These are phyloP conservation scores for Penicillium taxi DNA, from an alignment of 495 filamentous ascomycete genomes.

Conservation along the genomic window DNA sequence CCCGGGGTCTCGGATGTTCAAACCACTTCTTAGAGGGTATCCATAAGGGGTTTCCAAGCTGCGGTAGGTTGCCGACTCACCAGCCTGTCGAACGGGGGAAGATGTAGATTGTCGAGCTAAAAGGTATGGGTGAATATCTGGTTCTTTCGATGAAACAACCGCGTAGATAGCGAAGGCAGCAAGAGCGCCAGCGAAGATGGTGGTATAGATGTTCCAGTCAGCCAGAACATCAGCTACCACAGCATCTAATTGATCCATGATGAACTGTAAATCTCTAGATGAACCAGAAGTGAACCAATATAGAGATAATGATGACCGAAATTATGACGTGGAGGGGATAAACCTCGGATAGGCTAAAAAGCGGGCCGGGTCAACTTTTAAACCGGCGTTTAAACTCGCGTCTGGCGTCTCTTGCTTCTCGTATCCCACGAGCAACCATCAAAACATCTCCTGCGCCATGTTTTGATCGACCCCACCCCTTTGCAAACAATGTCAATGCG, in stretches of 20 bases:
- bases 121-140: constrained; percentile 85
- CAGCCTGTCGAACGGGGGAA: constrained; percentile 70
- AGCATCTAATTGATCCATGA: constrained; percentile 58
- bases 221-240: constrained; percentile 58
- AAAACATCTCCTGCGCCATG: constrained; percentile 14
- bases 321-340: constrained; percentile 22
- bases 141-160: constrained; percentile 54
- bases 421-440: constrained; percentile 14
- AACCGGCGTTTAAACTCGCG: constrained; percentile 13
- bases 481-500: constrained; percentile 6
- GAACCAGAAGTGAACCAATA: no score
- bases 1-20: constrained; percentile 78
- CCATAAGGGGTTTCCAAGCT: constrained; percentile 75
- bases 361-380: constrained; percentile 19
- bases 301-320: no score
- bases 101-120: constrained; percentile 75
- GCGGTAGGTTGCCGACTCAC: constrained; percentile 76
- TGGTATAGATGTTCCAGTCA: constrained; percentile 74
- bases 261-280: no score
- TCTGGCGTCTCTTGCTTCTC: constrained; percentile 10
- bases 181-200: constrained; percentile 51
- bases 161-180: constrained; percentile 56
- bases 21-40: constrained; percentile 69
- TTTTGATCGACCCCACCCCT: constrained; percentile 4
- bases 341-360: constrained; percentile 1